phyloP scores from a whole-genome alignment of 768 basidiomycete genomes.

The Serendipita sp. region DNA sequence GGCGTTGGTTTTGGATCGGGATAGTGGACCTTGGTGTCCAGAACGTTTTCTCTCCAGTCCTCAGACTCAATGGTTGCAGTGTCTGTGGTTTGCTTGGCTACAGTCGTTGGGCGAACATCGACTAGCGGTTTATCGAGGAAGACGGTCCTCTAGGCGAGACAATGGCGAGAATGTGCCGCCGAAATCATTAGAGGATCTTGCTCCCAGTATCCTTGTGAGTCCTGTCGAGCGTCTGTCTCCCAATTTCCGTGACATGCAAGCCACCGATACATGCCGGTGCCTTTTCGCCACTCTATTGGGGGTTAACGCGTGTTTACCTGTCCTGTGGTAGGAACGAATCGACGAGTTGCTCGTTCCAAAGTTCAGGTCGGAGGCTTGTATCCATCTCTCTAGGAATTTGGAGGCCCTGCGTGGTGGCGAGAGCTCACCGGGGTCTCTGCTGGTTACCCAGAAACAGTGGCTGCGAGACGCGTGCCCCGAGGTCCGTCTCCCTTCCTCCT shows the following conservation, averaged over 20 bases:
- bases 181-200: not conserved
- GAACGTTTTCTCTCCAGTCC: not conserved
- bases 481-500: not conserved
- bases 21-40: not conserved
- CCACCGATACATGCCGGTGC: not conserved
- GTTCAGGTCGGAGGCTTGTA: not conserved
- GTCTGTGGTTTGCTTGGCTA: not conserved
- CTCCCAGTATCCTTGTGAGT: not conserved
- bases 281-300: not conserved
- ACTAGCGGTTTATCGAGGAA: not conserved
- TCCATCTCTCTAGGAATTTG: not conserved
- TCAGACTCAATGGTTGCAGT: not conserved
- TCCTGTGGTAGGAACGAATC: not conserved
- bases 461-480: not conserved
- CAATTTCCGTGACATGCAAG: not conserved
- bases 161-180: too few relatives aligned
- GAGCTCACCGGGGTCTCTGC: not conserved
- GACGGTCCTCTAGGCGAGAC: not conserved
- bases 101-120: not conserved
- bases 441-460: not conserved
- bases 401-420: not conserved
- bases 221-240: not conserved
- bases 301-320: not conserved
- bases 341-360: not conserved
- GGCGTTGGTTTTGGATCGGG: not conserved